Base-by-base conservation (phyloP, 1,284 basidiomycete genomes). In the Ganoderma resinaceum region DNA sequence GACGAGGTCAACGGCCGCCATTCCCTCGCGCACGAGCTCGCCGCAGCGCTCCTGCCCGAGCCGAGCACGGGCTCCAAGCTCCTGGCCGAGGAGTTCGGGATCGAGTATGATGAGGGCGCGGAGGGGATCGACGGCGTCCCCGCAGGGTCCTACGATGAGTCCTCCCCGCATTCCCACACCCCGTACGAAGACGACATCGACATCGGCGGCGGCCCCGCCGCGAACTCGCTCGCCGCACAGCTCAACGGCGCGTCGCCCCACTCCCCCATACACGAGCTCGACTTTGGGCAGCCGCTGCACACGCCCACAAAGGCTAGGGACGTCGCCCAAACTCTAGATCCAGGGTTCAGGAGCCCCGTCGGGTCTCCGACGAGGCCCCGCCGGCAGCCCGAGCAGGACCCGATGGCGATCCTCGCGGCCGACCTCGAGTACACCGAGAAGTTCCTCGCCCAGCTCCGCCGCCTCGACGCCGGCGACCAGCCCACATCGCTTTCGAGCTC, bases 41-140 rank as follows among this genome's bases (percentile, higher is more conserved):
- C 93, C 8, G 87, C 90, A 37, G 93, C 93, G 26, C 84, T 95
- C 61, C 92, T 94, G 87, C 93, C 93, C 40, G 93, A 94, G 79
- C 93, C 93, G 0, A 90, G 85, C 66, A 84, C 86, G 42, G 86
- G 91, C 55, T 93, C 92, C 18, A 91, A 88, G 78, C 78, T 93
- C 57, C 83, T 95, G 12, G 91, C 92, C 29, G 93, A 94, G 77
- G 93, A 95, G 78, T 92, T 95, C 73, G 93, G 93, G 12, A 91
- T 95, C 70, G 93, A 95, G 76, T 94, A 92, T 73, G 93, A 95
- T 70, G 93, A 94, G 76, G 93, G 91, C 38, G 91, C 91, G 40
- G 92, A 94, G 80, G 92, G 91, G 49, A 93, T 92, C 70, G 92
- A 91, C 76, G 86, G 86, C 66, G 78, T 78, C 52, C 69, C 71